Evolutionary conservation across 176 grass and related monocot species (phyloP), one percentile per base, ranked within the genome.

Genomic region (Leersia perrieri): DNA sequence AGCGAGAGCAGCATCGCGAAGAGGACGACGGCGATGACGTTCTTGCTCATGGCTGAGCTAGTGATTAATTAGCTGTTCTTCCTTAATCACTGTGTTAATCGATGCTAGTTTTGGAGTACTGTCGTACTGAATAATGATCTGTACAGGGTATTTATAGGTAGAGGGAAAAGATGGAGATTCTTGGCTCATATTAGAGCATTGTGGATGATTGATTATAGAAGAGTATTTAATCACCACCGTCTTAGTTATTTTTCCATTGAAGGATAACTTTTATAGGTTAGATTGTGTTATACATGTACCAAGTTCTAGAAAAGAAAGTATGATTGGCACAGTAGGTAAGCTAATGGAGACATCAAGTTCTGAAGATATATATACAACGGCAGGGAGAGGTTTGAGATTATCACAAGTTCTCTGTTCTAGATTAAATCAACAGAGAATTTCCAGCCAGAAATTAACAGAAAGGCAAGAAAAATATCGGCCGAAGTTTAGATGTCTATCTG

Each of bases 101-200:
- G 77, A 34, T 58, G 51, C 33, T 35, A 25, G 34, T n/a, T n/a
- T n/a, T n/a, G n/a, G n/a, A n/a, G n/a, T n/a, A n/a, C n/a, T 34
- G 3, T 75, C 18, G 16, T 1, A 41, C 47, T 73, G 45, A 62
- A 15, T 13, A 47, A 18, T 18, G 62, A 11, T 20, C 1, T 72
- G 67, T 44, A n/a, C 27, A 9, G 2, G 18, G 30, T 76, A 84
- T 69, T 88, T 84, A 80, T 88, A 74, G 74, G 58, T 12, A 49
- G 7, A 64, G 23, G 53, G 26, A 15, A 28, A 16, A 49, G 45
- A 7, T 51, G 47, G 14, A 45, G 16, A 4, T 22, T 44, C 16
- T 7, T 4, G 3, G 16, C 22, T 53, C 18, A 8, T 53, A 22
- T 53, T 53, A 53, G 18, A 51, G 12, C 45, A 20, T 51, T 51